Evolutionary conservation across 495 filamentous ascomycete species (phyloP).

Genomic region (Hypoxylon intermedium): DNA sequence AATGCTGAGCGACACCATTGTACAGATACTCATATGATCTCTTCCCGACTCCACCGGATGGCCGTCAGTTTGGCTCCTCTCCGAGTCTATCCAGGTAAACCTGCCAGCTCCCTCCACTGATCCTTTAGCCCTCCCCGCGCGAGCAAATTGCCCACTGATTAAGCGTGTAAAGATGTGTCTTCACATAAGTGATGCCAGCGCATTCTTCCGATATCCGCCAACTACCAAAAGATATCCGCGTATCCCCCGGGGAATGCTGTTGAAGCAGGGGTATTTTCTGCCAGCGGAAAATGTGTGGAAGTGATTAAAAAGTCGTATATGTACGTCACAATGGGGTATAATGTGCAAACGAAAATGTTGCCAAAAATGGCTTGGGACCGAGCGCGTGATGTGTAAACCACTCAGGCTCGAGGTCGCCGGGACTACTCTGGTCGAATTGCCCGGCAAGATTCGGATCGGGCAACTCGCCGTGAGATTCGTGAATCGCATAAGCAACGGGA

Average conservation of each 20-base stretch:
- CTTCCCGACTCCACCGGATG: neutral
- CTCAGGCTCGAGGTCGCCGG: slow-evolving; percentile 39
- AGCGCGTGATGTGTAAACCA: slow-evolving; percentile 36
- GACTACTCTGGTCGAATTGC: slow-evolving; percentile 4
- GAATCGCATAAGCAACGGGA: slow-evolving; percentile 33
- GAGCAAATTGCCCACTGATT: slow-evolving; percentile 10
- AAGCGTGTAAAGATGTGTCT: slow-evolving; percentile 10
- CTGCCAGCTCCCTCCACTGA: slow-evolving; percentile 11
- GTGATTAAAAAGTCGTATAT: slow-evolving; percentile 36
- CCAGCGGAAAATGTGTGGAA: slow-evolving; percentile 29
- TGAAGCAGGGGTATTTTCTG: slow-evolving; percentile 36
- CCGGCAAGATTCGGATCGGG: slow-evolving; percentile 22
- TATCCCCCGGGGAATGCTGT: slow-evolving; percentile 20
- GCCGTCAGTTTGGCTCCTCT: slow-evolving; percentile 19
- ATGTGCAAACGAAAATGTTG: slow-evolving; percentile 36
- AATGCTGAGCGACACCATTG: slow-evolving; percentile 3
- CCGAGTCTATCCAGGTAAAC: slow-evolving; percentile 24
- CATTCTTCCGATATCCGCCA: slow-evolving; percentile 1
- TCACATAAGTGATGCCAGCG: slow-evolving; percentile 7
- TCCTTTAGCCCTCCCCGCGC: neutral
- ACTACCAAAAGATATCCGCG: slow-evolving; percentile 4
- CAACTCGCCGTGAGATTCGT: slow-evolving; percentile 35
- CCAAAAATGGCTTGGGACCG: slow-evolving; percentile 21
- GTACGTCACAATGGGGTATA: slow-evolving; percentile 42
- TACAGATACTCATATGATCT: slow-evolving; percentile 6